A percentile compares a stretch with the other conserved stretches of the same genome.
phyloP scores from a whole-genome alignment of 2,329 filamentous ascomycete species.

The Claviceps sp. region DNA sequence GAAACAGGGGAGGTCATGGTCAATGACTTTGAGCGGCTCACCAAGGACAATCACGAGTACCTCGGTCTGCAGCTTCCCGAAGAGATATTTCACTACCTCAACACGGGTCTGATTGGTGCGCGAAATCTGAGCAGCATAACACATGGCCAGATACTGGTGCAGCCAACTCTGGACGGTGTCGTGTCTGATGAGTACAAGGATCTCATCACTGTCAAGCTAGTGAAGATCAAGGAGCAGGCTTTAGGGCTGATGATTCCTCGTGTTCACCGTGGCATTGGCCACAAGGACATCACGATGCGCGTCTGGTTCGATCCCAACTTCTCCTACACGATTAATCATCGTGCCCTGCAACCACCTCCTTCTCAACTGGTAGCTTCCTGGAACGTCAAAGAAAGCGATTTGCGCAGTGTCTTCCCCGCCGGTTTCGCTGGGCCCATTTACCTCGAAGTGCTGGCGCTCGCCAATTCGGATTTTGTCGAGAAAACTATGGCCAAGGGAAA shows the following conservation, averaged over 20 bases:
- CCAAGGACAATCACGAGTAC: conserved; percentile 77
- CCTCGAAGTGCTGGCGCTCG: conserved; percentile 52
- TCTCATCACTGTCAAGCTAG: conserved; percentile 61
- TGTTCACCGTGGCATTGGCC: conserved; percentile 71
- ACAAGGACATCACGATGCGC: conserved; percentile 62
- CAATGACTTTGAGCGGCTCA: conserved; percentile 58
- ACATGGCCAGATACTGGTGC: conserved; percentile 62
- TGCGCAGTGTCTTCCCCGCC: conserved; percentile 34
- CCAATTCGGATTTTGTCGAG: conserved; percentile 54
- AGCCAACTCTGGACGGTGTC: conserved; percentile 76
- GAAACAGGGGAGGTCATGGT: conserved; percentile 65
- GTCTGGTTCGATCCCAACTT: conserved; percentile 73
- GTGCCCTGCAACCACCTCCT: conserved; percentile 30
- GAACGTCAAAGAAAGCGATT: conserved; percentile 53
- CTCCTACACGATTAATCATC: conserved; percentile 54
- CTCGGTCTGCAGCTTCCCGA: conserved; percentile 80
- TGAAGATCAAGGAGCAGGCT: conserved; percentile 61
- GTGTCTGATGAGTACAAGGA: conserved; percentile 68
- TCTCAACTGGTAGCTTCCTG: conserved; percentile 44
- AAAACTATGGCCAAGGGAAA: conserved; percentile 51
- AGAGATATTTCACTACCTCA: conserved; percentile 83
- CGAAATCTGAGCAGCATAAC: conserved; percentile 73
- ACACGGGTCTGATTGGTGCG: conserved; percentile 65
- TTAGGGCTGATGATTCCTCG: conserved; percentile 67
- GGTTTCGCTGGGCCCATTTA: conserved; percentile 31